Evolutionary conservation across 768 basidiomycete genomes (phyloP).

Genomic region (Russula griseocarnosa): DNA sequence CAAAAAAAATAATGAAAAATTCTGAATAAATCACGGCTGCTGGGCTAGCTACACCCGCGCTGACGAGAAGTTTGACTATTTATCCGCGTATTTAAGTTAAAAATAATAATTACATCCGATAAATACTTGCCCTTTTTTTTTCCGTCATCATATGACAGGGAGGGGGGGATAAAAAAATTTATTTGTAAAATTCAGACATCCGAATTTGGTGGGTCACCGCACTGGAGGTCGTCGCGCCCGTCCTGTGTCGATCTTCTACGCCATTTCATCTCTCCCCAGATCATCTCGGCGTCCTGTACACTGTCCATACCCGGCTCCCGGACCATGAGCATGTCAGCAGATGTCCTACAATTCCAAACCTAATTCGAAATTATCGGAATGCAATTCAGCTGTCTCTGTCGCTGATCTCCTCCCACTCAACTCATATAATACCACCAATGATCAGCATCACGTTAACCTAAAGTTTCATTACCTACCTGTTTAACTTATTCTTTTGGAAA

Average conservation of each 20-base stretch:
- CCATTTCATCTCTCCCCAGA: background rate
- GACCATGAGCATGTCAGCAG: constrained; percentile 3
- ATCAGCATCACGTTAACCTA: background rate
- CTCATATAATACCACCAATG: too few relatives aligned
- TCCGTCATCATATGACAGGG: background rate
- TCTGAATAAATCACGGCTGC: background rate
- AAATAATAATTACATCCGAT: background rate
- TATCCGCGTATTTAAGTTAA: background rate
- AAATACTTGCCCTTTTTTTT: background rate
- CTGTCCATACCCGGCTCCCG: background rate
- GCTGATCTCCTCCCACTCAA: background rate
- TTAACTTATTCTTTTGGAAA: background rate
- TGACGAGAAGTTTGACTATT: background rate
- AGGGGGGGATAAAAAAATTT: background rate
- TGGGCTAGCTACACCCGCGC: background rate
- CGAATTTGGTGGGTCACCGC: constrained; percentile 3
- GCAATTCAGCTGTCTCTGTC: background rate
- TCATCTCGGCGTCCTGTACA: background rate
- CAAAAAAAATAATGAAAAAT: background rate
- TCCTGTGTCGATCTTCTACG: background rate
- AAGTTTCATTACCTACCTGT: background rate
- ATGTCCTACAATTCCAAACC: background rate
- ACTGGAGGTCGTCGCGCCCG: constrained; percentile 4
- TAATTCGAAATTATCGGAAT: constrained; percentile 5
- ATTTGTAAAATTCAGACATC: background rate